phyloP scores from a whole-genome alignment of 208 protist species.

The Tritrichomonas musculus region DNA sequence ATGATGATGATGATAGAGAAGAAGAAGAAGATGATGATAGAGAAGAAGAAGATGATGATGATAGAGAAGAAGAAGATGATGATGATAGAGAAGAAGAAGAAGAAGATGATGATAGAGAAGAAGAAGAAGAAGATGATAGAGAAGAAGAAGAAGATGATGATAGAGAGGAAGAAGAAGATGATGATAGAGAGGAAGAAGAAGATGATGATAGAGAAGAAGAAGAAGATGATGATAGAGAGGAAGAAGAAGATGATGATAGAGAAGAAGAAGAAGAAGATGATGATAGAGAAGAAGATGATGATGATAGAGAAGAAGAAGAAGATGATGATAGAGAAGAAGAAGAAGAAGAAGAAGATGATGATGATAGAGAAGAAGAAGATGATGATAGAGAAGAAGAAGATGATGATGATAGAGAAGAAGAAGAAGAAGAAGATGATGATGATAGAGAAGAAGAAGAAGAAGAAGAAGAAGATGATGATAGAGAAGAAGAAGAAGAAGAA shows the following conservation, averaged over 20 bases:
- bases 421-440: too few relatives aligned
- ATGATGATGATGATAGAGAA: neutral
- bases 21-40: neutral
- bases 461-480: too few relatives aligned
- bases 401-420: too few relatives aligned
- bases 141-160: too few relatives aligned
- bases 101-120: neutral
- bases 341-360: too few relatives aligned
- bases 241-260: neutral
- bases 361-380: too few relatives aligned
- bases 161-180: neutral
- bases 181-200: neutral
- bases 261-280: neutral
- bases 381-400: too few relatives aligned
- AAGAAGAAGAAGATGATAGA: constrained; percentile 1
- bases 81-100: too few relatives aligned
- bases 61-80: neutral
- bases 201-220: neutral
- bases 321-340: too few relatives aligned
- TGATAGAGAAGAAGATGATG: neutral
- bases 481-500: too few relatives aligned
- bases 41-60: neutral
- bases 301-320: neutral
- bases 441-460: too few relatives aligned
- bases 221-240: neutral